Base-by-base conservation (phyloP, 1,139 yeast genomes). In the Kurtzmaniella quercitrusa region DNA sequence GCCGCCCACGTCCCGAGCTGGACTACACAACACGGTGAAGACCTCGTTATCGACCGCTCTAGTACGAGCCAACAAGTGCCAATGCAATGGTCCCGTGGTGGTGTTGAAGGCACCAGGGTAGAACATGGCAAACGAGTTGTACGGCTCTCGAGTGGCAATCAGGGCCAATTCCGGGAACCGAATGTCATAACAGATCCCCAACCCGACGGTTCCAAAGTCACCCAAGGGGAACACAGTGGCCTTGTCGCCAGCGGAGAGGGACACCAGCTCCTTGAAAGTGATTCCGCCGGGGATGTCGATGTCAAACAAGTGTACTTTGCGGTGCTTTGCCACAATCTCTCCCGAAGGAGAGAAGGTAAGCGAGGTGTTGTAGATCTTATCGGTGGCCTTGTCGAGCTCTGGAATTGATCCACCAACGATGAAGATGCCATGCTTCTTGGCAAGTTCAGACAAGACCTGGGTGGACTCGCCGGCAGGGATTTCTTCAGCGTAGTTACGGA, bases 81-180 rank as follows among this genome's bases (percentile, higher is more conserved):
- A 91, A 62, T 89, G 97, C 58, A 88, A 70, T 1, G 98, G 98
- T 0, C 98, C 98, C 0, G 98, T 91, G 25, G 93, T 88, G 18
- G 95, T 87, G 69, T 91, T 91, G 70, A 91, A 91, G 0, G 98
- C 98, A 43, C 96, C 95, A 0, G 98, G 98, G 53, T 89, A 90
- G 43, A 89, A 73, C 93, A 90, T 85, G 33, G 94, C 95, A 65
- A 89, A 89, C 0, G 95, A 82, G 46, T 81, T 80, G 19, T 70
- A 63, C 45, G 81, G 77, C 34, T 69, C 62, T 51, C 97, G 77
- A 3, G 95, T 81, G 8, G 95, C 90, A 18, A 84, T 73, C 53
- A 82, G 77, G 1, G 97, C 95, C 51, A 90, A 72, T 62, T 91
- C 97, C 1, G 95, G 96, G 69, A 91, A 91, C 51, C 98, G 72